Base-by-base conservation (phyloP, 2,329 filamentous ascomycete species). In the Cladophialophora exuberans region DNA sequence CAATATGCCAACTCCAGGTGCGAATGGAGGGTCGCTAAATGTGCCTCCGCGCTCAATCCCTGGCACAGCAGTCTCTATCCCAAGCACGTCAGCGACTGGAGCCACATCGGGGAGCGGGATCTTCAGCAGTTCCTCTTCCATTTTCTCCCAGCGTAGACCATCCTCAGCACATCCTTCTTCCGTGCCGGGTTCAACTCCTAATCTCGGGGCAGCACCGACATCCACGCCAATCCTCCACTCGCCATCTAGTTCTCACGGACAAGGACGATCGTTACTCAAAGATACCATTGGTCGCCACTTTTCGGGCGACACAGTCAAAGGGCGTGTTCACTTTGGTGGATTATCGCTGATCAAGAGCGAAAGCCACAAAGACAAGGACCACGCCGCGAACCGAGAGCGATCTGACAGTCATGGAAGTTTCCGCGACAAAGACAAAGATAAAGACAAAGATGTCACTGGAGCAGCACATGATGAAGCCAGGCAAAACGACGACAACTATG, bases 381-480 rank as follows among this genome's bases (percentile, higher is more conserved):
- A 42, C 15, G 33, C n/a, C 9, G n/a, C 49, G 23, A 25, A 49
- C 3, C 69, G 73, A 7, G 70, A 73, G 41, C 67, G 62, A 54
- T 57, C 31, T 53, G 57, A 26, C 22, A 52, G 23, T 17, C 48
- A 46, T 2, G 56, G 30, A 10, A 52, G n/a, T 3, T 15, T 23
- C 46, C 20, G 62, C 57, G 52, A 64, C 62, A 43, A 52, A 30
- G 47, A 39, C 25, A 53, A 23, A 11, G 39, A 55, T 23, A 46
- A 23, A 23, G 20, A 46, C n/a, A 41, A 23, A 25, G 43, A 42
- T 28, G 20, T 6, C 17, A 10, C 20, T 28, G 39, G 39, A 42
- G 17, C n/a, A n/a, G n/a, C n/a, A n/a, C n/a, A n/a, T n/a, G n/a
- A n/a, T n/a, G n/a, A n/a, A n/a, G n/a, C n/a, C 33, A 38, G 33